These are phyloP conservation scores for Leccinum arenicola DNA, from an alignment of 768 basidiomycete species.

Conservation along the genomic window DNA sequence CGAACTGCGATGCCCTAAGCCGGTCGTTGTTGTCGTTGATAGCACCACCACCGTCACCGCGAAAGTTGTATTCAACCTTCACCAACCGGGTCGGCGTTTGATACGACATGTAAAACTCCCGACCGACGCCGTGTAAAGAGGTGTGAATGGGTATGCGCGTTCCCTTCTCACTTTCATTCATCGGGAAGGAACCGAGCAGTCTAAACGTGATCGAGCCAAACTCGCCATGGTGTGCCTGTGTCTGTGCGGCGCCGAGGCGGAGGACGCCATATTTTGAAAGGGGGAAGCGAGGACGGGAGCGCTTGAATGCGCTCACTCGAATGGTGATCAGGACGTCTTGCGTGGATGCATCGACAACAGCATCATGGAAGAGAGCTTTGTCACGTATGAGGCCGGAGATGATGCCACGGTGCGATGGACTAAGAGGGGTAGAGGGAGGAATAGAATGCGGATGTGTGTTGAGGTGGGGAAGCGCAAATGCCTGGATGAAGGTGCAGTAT, in stretches of 20 bases:
- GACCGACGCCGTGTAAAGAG: neutral
- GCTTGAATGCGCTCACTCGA: neutral
- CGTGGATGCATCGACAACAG: neutral
- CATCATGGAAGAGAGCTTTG: neutral
- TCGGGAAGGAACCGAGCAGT: neutral
- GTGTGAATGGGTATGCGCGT: neutral
- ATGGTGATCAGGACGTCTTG: neutral
- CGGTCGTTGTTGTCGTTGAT: too few relatives aligned
- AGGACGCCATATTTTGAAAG: neutral
- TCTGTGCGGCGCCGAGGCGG: neutral
- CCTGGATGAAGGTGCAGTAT: constrained; percentile 9
- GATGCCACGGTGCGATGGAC: neutral
- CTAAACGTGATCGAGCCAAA: neutral
- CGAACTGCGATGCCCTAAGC: too few relatives aligned
- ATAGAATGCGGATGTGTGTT: neutral
- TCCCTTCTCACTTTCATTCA: neutral
- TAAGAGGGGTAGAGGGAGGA: neutral
- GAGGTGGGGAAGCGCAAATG: neutral
- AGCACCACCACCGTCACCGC: too few relatives aligned
- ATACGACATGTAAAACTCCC: neutral
- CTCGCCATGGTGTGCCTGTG: neutral
- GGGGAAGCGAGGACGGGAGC: neutral
- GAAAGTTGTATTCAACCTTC: too few relatives aligned
- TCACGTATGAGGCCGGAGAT: neutral
- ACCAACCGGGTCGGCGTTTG: too few relatives aligned